Base-by-base conservation (phyloP, 495 filamentous ascomycete species). In the Penicillium pancosmium region DNA sequence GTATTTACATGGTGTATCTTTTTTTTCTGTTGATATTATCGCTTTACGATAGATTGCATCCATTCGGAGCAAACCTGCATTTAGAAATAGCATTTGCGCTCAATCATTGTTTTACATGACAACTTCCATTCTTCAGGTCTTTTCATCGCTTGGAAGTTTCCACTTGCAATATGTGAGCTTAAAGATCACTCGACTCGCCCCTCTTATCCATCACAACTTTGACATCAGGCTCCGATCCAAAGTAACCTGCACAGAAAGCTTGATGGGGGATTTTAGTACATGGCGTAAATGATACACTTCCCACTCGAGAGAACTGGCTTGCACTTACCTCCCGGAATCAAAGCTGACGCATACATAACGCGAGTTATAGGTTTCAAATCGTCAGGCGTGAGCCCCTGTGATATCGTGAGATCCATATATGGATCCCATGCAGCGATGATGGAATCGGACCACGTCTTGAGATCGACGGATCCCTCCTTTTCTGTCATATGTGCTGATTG, bases 321-420 rank as follows among this genome's bases (percentile, higher is more conserved):
- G 9, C 16, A 77, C 82, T 82, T 52, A 87, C 86, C 84, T 64
- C 85, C 84, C 5, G 85, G 84, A 49, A 82, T 77, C 65, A 88
- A 61, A 49, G 85, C 86, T 5, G 86, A 73, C 44, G 86, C 84
- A 75, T 86, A 88, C 87, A 89, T 90, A 33, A 83, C 84, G 53
- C 78, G 63, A 25, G 84, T 86, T 47, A 88, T 88, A 0, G 85
- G 84, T 36, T 75, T 64, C 62, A 87, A 59, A 44, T 83, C 80
- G 35, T 81, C 76, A 5, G 80, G 74, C 8, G 72, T 75, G 52
- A 67, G 43, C n/a, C 61, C 58, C 12, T 63, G 54, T 1, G 62
- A 54, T 35, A 73, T 52, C 1, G 74, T 62, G 8, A 74, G 52
- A 13, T 77, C 66, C 68, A 84, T 70, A 53, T 74, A 76, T 10